Percentiles rank a stretch among this genome's conserved stretches.
These are phyloP conservation scores for Monosporozyma servazzii DNA, from an alignment of 805 yeast genomes.

Conservation along the genomic window DNA sequence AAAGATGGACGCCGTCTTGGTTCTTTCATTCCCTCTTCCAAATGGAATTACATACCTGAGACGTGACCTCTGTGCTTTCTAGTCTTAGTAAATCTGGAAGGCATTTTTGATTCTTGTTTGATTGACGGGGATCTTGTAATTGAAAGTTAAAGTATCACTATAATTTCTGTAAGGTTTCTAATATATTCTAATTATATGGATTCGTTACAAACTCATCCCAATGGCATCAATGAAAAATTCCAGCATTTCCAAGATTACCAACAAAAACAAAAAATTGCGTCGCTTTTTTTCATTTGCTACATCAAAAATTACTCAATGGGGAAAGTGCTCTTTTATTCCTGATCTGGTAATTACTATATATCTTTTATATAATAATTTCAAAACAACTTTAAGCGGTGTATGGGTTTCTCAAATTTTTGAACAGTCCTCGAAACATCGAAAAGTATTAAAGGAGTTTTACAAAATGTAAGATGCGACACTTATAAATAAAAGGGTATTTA, in stretches of 20 bases:
- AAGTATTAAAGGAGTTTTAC: background rate
- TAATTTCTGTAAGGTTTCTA: background rate
- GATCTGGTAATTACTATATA: background rate
- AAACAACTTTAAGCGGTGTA: background rate
- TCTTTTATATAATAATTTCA: too few relatives aligned
- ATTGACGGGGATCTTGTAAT: conserved; percentile 4
- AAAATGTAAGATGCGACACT: background rate
- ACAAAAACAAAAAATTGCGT: conserved; percentile 1
- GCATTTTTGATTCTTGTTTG: conserved; percentile 49
- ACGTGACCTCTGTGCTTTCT: conserved; percentile 99
- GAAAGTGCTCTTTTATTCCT: background rate
- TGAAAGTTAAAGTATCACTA: background rate
- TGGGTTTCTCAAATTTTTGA: background rate
- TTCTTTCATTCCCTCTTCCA: conserved; percentile 35
- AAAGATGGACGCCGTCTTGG: conserved; percentile 27
- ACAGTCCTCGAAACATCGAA: background rate
- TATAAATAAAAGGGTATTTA: background rate
- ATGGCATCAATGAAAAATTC: background rate
- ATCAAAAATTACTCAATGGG: background rate
- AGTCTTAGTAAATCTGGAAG: conserved; percentile 98
- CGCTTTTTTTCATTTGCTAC: background rate
- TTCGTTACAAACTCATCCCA: background rate
- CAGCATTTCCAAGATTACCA: background rate
- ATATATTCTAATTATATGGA: background rate
- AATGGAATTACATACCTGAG: conserved; percentile 68